Evolutionary conservation across 345 rosid genomes (phyloP), one percentile per base, ranked within the genome.

Genomic region (Acer yangbiense): DNA sequence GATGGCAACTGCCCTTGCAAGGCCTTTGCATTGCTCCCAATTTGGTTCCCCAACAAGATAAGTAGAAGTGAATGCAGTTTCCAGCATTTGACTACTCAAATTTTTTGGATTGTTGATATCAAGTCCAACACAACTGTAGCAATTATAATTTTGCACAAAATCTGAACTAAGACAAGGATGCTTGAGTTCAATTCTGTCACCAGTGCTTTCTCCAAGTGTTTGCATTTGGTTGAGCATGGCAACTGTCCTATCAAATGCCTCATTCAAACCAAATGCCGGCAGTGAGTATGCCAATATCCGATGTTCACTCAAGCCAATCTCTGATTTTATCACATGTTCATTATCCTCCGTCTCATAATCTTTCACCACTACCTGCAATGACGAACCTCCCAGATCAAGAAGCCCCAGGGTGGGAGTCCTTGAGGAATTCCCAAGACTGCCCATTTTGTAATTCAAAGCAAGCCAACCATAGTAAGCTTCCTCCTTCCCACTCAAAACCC

Each of bases 381-480:
- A 90, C 7, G 94, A 90, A 79, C 91, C 90, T 78, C 92, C 92
- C 70, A 90, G 65, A 82, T 90, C 94, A 9, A 90, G 87, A 76
- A 90, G 91, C 60, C 92, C 94, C 50, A 83, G 68, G 16, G 88
- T 82, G 27, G 84, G 68, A 32, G 70, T 77, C 52, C 64, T 71
- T 4, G 76, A 83, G 25, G 85, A 80, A 82, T 85, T 85, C 9
- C 83, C 82, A 35, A 89, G 83, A 27, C 65, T 78, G 20, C 88
- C 88, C 89, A 86, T 78, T 80, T 79, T 85, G 70, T 86, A 89
- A 69, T 90, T 89, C 65, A 87, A 80, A 78, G 92, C 89, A 76
- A 86, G 84, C 92, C 92, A 90, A 50, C 91, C 91, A 81, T 87
- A 90, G 66, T 87, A 90, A 14, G 91, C 94, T 82, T 90, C 92